These are phyloP conservation scores for Pichia sp. DNA, from an alignment of 1,139 yeast species.

Conservation along the genomic window DNA sequence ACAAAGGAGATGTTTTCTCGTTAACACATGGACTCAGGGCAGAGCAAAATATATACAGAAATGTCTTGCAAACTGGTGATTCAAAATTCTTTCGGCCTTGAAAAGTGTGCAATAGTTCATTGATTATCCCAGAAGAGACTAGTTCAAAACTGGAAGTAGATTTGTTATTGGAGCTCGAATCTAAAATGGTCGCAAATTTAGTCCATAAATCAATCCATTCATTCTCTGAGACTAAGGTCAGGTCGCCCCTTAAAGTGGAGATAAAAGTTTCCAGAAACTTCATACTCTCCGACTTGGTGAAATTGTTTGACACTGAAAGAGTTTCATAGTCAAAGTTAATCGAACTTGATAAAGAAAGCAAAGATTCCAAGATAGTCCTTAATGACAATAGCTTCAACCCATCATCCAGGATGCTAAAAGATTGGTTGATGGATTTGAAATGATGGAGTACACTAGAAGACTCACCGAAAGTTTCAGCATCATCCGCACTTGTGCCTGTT, in stretches of 20 bases:
- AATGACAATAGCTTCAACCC: constrained; percentile 4
- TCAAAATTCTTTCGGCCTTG: constrained; percentile 30
- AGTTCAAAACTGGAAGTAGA: constrained; percentile 72
- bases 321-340: constrained; percentile 22
- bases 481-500: constrained; percentile 10
- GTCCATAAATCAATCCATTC: constrained; percentile 50
- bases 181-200: constrained; percentile 35
- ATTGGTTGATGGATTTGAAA: background rate
- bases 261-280: constrained; percentile 31
- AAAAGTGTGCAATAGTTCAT: constrained; percentile 43
- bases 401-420: constrained; percentile 8
- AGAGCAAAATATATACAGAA: constrained; percentile 44
- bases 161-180: constrained; percentile 29
- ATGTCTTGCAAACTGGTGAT: constrained; percentile 40
- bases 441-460: background rate
- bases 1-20: constrained; percentile 36
- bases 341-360: constrained; percentile 14
- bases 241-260: constrained; percentile 23
- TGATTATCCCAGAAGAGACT: constrained; percentile 62
- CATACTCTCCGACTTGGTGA: constrained; percentile 29
- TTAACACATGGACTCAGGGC: constrained; percentile 22
- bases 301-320: constrained; percentile 18
- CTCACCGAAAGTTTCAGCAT: constrained; percentile 11
- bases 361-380: constrained; percentile 11
- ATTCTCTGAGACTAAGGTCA: constrained; percentile 26